phyloP scores from a whole-genome alignment of 2,329 filamentous ascomycete species.

The Fusarium multiceps region DNA sequence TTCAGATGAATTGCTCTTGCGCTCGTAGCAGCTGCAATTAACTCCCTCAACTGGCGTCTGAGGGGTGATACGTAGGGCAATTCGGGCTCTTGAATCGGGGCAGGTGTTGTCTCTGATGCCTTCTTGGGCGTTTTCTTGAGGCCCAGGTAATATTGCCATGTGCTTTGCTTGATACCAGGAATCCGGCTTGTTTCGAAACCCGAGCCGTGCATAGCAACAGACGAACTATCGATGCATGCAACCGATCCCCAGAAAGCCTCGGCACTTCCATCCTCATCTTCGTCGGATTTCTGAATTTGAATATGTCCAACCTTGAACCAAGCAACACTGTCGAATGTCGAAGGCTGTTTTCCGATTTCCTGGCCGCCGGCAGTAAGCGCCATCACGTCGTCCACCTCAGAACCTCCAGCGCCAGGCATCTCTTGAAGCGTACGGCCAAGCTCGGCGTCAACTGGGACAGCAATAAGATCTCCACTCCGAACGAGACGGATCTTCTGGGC shows the following conservation, averaged over 20 bases:
- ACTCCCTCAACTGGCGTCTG: conserved; percentile 79
- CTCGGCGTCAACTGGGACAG: conserved; percentile 87
- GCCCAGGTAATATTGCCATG: conserved; percentile 92
- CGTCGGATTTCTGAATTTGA: conserved; percentile 63
- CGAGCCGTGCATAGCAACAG: conserved; percentile 90
- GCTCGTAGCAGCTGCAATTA: conserved; percentile 90
- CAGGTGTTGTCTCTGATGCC: conserved; percentile 51
- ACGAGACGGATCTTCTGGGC: conserved; percentile 84
- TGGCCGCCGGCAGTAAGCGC: conserved; percentile 60
- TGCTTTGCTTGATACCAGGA: conserved; percentile 78
- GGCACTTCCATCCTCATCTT: conserved; percentile 68
- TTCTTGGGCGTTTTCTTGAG: conserved; percentile 72
- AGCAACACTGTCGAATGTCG: conserved; percentile 71
- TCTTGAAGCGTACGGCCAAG: conserved; percentile 86
- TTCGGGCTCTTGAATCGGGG: conserved; percentile 59
- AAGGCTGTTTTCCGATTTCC: conserved; percentile 43
- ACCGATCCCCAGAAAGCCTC: conserved; percentile 86
- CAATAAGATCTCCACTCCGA: conserved; percentile 87
- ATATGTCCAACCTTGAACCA: conserved; percentile 94
- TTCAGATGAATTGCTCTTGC: conserved; percentile 86
- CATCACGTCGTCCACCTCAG: conserved; percentile 78
- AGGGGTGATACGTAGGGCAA: conserved; percentile 67
- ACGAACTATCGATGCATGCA: conserved; percentile 85
- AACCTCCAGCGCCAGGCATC: conserved; percentile 66
- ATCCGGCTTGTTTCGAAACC: conserved; percentile 86